Evolutionary conservation across 495 filamentous ascomycete species (phyloP), one percentile per base, ranked within the genome.

Genomic region (Echria macrotheca): DNA sequence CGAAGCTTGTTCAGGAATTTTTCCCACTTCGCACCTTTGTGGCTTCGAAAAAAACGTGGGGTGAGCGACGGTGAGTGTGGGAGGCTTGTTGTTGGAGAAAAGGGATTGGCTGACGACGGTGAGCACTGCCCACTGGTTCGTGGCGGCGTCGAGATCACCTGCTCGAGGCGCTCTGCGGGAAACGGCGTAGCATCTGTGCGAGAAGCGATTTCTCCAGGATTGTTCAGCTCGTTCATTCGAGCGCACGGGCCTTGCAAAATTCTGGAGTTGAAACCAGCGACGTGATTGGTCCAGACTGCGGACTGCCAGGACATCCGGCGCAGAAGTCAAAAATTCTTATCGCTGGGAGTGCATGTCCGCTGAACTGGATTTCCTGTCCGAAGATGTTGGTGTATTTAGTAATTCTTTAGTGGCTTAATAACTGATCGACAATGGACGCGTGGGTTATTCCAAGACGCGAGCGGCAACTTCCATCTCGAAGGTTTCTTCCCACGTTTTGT

Each of bases 161-260:
- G 46, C 23, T 15, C 23, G 15, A 4, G 35, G 31, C 14, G 10
- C 15, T 28, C 46, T 48, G 46, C 46, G 46, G 40, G 46, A 26
- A 48, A 48, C 46, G 46, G 46, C 46, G 35, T 35, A 7, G 46
- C 18, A 28, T 48, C 33, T 48, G 33, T 40, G 46, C 28, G 44
- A 48, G 45, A 22, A 22, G 3, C 33, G 19, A 23, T 41, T 41
- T 3, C 19, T 10, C 21, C 21, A 18, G 6, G 6, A 12, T 31
- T 37, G 5, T 37, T 17, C 15, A 37, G 8, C 35, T 17, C 25
- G 21, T 35, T 25, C 44, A 36, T 33, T 35, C 46, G 40, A 24
- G 24, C 44, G 11, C 3, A 4, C 38, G 5, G 21, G 23, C 14
- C 1, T 19, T 10, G 46, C 46, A 48, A 22, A 31, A 10, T 15